Evolutionary conservation across 306 rosid species (phyloP).

Genomic region (Citrullus amarus): DNA sequence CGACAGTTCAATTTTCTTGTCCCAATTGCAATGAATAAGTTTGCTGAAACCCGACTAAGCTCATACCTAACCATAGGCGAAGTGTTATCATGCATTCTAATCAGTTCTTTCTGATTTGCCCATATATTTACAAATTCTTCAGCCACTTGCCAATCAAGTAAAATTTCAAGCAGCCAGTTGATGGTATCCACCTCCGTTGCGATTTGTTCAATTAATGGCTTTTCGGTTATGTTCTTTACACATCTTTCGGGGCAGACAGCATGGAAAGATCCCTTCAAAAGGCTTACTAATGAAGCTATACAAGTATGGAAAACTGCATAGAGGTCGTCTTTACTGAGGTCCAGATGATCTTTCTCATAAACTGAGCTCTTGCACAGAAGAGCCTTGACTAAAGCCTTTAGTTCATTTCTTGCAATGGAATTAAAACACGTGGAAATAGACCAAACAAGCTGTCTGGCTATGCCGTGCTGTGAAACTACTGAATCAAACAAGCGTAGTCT

Average conservation of each 20-base stretch:
- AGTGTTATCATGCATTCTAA: conserved; percentile 41
- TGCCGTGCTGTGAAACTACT: conserved; percentile 28
- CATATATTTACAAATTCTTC: conserved; percentile 71
- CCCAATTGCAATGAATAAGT: conserved; percentile 63
- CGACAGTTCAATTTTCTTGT: conserved; percentile 65
- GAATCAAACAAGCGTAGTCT: conserved; percentile 45
- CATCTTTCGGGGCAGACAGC: conserved; percentile 16
- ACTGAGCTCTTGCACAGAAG: conserved; percentile 79
- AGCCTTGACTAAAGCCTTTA: conserved; percentile 60
- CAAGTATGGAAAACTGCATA: conserved; percentile 50
- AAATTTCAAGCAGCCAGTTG: conserved; percentile 72
- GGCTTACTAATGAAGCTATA: conserved; percentile 36
- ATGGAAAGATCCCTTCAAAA: conserved; percentile 45
- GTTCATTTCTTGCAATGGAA: conserved; percentile 58
- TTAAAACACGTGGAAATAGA: conserved; percentile 57
- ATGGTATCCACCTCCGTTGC: conserved; percentile 65
- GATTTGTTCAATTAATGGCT: conserved; percentile 53
- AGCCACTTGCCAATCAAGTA: conserved; percentile 72
- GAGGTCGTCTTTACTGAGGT: conserved; percentile 56
- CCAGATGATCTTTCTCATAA: conserved; percentile 58
- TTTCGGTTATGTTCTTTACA: conserved; percentile 24
- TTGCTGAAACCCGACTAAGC: conserved; percentile 64
- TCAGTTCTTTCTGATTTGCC: conserved; percentile 56
- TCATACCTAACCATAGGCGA: conserved; percentile 83
- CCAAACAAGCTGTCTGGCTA: conserved; percentile 52